Evolutionary conservation across 2,329 filamentous ascomycete species (phyloP), one percentile per base, ranked within the genome.

Genomic region (Ilyonectria sp.): DNA sequence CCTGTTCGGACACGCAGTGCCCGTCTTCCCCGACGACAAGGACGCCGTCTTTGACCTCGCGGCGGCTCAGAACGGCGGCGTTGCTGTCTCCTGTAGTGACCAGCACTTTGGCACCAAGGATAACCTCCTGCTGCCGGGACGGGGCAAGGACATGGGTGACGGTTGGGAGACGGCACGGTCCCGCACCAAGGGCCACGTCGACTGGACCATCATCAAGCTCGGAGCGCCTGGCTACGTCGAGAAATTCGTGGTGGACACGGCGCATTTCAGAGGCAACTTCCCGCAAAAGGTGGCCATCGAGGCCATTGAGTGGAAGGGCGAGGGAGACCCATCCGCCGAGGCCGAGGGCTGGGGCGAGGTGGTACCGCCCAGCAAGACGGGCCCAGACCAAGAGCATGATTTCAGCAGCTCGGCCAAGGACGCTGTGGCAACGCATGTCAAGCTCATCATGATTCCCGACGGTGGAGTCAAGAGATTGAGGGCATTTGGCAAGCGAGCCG

Each of bases 361-460:
- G 23, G 83, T 94, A 68, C 82, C 84, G 64, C 87, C 91, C 15
- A 90, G 88, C 82, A 92, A 90, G 81, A 92, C 90, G 66, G 90
- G 90, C 2, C 91, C 93, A 19, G 93, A 95, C 78, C 84, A 85
- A 74, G 92, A 94, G 82, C 92, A 94, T 78, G 86, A 88, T 69
- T 93, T 92, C 77, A 83, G 81, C 35, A 87, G 84, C 60, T 75
- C 85, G 64, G 83, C 89, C 19, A 83, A 86, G 72, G 89, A 89
- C 43, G 86, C 85, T 77, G 82, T 85, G 2, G 93, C 94, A 76
- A 94, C 92, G 13, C 94, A 96, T 82, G 90, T 95, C 23, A 98
- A 97, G 87, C 85, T 98, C 79, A 93, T 94, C 37, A 96, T 98
- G 79, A 94, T 97, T 73, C 95, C 95, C 0, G 95, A 98, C 80